A percentile compares a stretch with the other conserved stretches of the same genome.
Conservation (phyloP, 352 stramenopile genomes). For the Globisporangium mamillatum region DNA sequence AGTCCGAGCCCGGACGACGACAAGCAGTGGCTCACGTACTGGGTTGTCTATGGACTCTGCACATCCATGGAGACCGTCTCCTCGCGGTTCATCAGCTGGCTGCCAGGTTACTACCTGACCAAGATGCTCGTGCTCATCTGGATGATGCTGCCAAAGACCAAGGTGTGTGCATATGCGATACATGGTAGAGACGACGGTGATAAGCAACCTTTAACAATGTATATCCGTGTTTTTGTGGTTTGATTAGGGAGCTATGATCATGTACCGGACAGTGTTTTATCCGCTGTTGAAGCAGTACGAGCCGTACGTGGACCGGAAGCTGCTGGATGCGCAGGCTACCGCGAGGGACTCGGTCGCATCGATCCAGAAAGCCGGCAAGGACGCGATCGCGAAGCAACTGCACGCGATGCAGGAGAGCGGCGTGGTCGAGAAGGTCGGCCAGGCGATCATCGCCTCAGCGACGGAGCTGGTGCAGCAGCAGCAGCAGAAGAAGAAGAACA, state of each 20-base stretch:
- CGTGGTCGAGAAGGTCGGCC: constrained; percentile 44
- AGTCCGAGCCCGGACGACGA: constrained; percentile 44
- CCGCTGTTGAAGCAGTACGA: constrained; percentile 75
- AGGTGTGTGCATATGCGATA: constrained; percentile 21
- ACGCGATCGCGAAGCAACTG: constrained; percentile 49
- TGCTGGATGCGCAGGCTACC: constrained; percentile 41
- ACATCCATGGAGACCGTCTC: constrained; percentile 87
- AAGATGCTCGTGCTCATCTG: constrained; percentile 96
- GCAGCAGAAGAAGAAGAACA: background rate
- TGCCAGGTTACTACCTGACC: constrained; percentile 94
- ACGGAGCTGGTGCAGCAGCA: constrained; percentile 7
- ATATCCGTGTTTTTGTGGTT: background rate
- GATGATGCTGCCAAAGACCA: constrained; percentile 93
- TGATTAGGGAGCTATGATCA: constrained; percentile 49
- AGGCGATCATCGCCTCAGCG: constrained; percentile 30
- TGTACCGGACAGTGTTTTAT: constrained; percentile 60
- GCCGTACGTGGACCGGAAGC: constrained; percentile 60
- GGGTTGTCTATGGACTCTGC: constrained; percentile 94
- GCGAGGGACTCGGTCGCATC: constrained; percentile 49
- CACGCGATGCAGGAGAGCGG: constrained; percentile 47
- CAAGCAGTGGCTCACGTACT: constrained; percentile 94
- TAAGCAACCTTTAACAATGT: background rate
- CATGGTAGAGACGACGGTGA: background rate
- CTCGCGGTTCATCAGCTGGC: constrained; percentile 48
- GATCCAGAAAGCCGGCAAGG: constrained; percentile 43